Base-by-base conservation (phyloP, 2,329 filamentous ascomycete genomes). In the Nigrospora sphaerica region DNA sequence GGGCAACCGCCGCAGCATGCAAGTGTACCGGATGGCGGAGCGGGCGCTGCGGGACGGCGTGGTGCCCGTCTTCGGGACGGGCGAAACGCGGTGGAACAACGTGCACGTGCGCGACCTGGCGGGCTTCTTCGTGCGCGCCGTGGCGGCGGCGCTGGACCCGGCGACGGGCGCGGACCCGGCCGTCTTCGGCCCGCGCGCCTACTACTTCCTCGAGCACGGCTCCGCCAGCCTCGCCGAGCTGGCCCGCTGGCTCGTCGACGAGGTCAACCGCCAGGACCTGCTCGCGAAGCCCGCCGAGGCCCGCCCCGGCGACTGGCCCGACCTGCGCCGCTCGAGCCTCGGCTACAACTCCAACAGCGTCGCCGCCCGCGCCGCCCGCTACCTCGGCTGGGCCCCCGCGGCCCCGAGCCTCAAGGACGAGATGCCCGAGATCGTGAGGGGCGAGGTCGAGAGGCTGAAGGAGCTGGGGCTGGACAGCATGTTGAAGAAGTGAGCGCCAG, bases 141-240 rank as follows among this genome's bases (percentile, higher is more conserved):
- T 74, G 10, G 69, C 72, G 36, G 71, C 74, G 2, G 71, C 72
- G 2, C 72, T 81, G 33, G 80, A 84, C 4, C 23, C 23, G 23
- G 7, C 23, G 23, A 69, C 77, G 0, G 69, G 69, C 45, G 78
- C 78, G 52, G 75, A 81, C 47, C 65, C 75, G 1, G 82, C 86
- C 55, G 66, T 81, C 5, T 88, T 85, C 73, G 82, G 82, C 1
- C 62, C 62, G 0, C 62, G 77, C 32, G 83, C 71, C 1, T 89
- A 88, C 62, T 88, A 81, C 65, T 81, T 89, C 51, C 71, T 75
- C 9, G 80, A 85, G 60, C 77, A 75, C 52, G 83, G 80, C 2
- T 66, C 75, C 45, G 78, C 84, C 58, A 66, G 65, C 19, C 89
- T 83, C 84, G 74, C 77, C 6, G 78, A 86, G 13, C 59, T 85